Evolutionary conservation across 805 yeast genomes (phyloP).

Genomic region (Myxozyma sirexii): DNA sequence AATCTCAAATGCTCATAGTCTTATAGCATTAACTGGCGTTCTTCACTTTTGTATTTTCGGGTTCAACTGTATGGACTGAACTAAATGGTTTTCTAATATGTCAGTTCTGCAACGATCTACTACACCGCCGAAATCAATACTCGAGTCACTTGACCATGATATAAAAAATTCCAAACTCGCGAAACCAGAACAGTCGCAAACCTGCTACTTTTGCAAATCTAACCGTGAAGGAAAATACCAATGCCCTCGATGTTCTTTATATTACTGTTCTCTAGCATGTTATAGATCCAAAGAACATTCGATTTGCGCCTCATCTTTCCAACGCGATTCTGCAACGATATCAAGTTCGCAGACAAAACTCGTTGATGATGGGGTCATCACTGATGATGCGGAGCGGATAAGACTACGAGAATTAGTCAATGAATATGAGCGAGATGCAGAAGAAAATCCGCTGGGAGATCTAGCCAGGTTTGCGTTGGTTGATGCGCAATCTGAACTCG

Average conservation of each 20-base stretch:
- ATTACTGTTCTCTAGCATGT: constrained; percentile 29
- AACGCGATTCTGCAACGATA: constrained; percentile 6
- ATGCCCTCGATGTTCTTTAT: constrained; percentile 27
- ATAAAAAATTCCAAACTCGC: constrained; percentile 3
- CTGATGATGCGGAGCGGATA: constrained; percentile 12
- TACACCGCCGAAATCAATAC: too few species aligned
- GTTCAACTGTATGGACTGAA: too few species aligned
- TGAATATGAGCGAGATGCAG: constrained; percentile 28
- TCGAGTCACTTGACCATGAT: constrained; percentile 5
- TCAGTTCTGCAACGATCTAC: too few species aligned
- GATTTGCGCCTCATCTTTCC: constrained; percentile 20
- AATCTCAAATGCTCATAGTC: too few species aligned
- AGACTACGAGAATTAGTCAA: constrained; percentile 24
- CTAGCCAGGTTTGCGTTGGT: constrained; percentile 1
- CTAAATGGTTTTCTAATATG: too few species aligned
- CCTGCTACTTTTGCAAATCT: constrained; percentile 3
- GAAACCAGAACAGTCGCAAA: background rate
- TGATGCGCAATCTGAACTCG: background rate
- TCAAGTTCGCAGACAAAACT: background rate
- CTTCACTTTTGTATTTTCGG: too few species aligned
- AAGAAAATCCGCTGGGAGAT: constrained; percentile 28
- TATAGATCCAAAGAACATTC: constrained; percentile 14
- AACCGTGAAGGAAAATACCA: constrained; percentile 18
- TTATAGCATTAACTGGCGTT: too few species aligned
- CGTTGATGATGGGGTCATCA: background rate